Conservation (phyloP, 2,329 filamentous ascomycete genomes). For the Cercospora janseana region DNA sequence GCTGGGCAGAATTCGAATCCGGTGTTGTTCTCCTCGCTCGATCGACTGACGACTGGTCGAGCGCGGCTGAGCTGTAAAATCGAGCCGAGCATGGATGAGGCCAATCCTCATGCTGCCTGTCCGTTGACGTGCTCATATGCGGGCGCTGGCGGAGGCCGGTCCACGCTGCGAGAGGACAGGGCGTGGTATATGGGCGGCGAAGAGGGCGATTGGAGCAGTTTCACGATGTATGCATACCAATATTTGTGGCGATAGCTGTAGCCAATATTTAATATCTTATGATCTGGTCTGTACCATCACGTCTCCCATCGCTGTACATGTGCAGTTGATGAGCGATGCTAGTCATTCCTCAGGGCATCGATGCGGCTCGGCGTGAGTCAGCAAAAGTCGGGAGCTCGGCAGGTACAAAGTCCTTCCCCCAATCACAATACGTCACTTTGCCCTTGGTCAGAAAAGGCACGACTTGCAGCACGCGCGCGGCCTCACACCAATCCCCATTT, state of each 20-base stretch:
- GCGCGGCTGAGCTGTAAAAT: conserved; percentile 5
- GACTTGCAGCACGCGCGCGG: background rate
- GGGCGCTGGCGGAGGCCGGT: background rate
- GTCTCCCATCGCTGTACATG: background rate
- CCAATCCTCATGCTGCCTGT: conserved; percentile 4
- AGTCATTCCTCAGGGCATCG: too few relatives aligned
- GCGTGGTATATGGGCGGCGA: conserved; percentile 8
- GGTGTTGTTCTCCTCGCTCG: background rate
- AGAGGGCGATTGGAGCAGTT: background rate
- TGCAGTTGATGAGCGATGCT: too few relatives aligned
- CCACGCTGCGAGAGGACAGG: background rate
- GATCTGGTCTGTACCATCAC: background rate
- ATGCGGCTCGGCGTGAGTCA: background rate
- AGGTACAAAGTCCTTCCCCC: conserved; percentile 2
- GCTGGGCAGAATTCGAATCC: background rate
- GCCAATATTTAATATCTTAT: background rate
- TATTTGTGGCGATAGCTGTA: conserved; percentile 1
- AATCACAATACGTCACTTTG: conserved; percentile 5
- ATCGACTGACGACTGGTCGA: background rate
- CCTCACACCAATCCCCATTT: background rate
- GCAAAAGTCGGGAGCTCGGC: too few relatives aligned
- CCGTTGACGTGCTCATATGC: conserved; percentile 11
- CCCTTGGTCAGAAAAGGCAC: conserved; percentile 1
- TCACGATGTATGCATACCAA: conserved; percentile 10
- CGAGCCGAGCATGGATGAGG: background rate